Conservation (phyloP, 2,329 filamentous ascomycete genomes). For the Coleophoma cylindrospora region DNA sequence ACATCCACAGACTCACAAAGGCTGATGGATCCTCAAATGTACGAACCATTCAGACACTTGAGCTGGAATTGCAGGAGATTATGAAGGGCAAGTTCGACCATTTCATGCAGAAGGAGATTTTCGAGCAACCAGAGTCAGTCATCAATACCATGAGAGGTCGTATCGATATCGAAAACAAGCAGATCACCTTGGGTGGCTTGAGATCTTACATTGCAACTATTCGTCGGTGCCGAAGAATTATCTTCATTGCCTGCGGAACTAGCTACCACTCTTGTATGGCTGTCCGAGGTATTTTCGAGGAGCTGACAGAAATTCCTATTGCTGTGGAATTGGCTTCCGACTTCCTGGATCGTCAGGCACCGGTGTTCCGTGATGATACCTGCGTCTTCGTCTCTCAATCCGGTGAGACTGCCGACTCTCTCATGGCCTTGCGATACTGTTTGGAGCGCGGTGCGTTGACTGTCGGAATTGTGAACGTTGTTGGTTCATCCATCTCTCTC, state of each 20-base stretch:
- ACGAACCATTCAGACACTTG: constrained; percentile 95
- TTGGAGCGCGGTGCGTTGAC: constrained; percentile 95
- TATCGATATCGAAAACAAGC: constrained; percentile 88
- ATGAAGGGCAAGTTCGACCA: constrained; percentile 99
- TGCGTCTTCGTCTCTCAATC: constrained; percentile 99
- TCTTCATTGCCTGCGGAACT: constrained; percentile 98
- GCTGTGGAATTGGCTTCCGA: constrained; percentile 95
- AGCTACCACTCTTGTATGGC: constrained; percentile 99
- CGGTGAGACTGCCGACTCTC: constrained; percentile 94
- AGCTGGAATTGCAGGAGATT: constrained; percentile 98
- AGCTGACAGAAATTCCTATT: constrained; percentile 96
- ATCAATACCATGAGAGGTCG: constrained; percentile 99
- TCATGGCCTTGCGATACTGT: constrained; percentile 96
- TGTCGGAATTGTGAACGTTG: constrained; percentile 97
- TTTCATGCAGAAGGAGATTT: constrained; percentile 99
- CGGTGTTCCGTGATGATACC: constrained; percentile 98
- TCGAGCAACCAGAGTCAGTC: constrained; percentile 98
- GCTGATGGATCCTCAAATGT: constrained; percentile 95
- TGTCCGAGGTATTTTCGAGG: constrained; percentile 94
- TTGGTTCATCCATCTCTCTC: constrained; percentile 96
- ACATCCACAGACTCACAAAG: constrained; percentile 98
- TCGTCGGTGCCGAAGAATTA: constrained; percentile 91
- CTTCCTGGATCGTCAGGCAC: constrained; percentile 93
- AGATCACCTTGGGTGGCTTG: constrained; percentile 90
- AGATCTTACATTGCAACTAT: constrained; percentile 96